A percentile compares a stretch with the other conserved stretches of the same genome.
These are phyloP conservation scores for Rachicladosporium sp. DNA, from an alignment of 2,329 filamentous ascomycete species.

Conservation along the genomic window DNA sequence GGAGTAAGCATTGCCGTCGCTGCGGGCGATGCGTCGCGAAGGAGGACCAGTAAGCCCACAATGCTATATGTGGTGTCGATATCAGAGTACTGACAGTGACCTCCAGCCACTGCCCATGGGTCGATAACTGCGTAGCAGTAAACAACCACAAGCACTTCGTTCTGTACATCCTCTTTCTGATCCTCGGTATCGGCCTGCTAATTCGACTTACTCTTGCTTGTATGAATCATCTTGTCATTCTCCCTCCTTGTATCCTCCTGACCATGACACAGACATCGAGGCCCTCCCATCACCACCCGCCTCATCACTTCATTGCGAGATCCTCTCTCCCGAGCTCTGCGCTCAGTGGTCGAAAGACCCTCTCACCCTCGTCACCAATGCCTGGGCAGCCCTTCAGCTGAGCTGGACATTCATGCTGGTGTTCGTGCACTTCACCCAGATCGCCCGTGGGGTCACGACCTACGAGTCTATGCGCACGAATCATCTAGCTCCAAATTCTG, in stretches of 20 bases:
- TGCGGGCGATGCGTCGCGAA: slow-evolving; percentile 90
- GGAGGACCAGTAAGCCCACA: slow-evolving; percentile 66
- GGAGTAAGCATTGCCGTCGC: slow-evolving; percentile 89
- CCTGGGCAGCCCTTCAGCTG: slow-evolving; percentile 75
- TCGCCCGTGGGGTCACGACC: slow-evolving; percentile 85
- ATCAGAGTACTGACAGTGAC: slow-evolving; percentile 5
- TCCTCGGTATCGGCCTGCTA: slow-evolving; percentile 60
- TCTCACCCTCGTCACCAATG: slow-evolving; percentile 65
- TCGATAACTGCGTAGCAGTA: slow-evolving; percentile 87
- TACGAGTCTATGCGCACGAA: slow-evolving; percentile 90
- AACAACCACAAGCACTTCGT: slow-evolving; percentile 97
- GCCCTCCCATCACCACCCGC: slow-evolving; percentile 36
- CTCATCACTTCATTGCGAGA: slow-evolving; percentile 47
- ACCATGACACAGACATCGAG: slow-evolving; percentile 12
- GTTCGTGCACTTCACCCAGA: slow-evolving; percentile 84
- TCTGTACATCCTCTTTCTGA: slow-evolving; percentile 70
- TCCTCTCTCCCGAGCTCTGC: slow-evolving; percentile 68
- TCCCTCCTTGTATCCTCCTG: neutral
- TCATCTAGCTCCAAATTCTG: slow-evolving; percentile 45
- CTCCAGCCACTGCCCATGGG: slow-evolving; percentile 88
- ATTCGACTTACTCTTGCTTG: slow-evolving; percentile 62
- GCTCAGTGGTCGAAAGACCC: slow-evolving; percentile 65
- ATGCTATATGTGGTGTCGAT: too few species aligned
- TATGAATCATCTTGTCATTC: slow-evolving; percentile 23
- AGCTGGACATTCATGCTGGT: slow-evolving; percentile 97